Evolutionary conservation across 495 filamentous ascomycete genomes (phyloP).

Genomic region (Xylaria curta): DNA sequence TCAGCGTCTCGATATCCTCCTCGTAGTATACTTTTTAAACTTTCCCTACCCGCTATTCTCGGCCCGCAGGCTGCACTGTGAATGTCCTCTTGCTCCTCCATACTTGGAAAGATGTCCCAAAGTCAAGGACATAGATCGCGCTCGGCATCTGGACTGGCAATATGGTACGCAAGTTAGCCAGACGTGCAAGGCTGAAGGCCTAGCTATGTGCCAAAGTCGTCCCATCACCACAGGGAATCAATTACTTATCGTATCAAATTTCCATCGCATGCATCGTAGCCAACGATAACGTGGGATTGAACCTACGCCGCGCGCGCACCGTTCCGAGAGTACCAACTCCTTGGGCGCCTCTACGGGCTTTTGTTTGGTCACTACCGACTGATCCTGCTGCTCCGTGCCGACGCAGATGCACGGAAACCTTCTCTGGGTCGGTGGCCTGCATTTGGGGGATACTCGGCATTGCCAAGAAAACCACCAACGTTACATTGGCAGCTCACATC

Average conservation of each 20-base stretch:
- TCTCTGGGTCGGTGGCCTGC: constrained; percentile 18
- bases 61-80: background rate
- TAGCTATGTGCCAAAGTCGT: background rate
- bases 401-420: constrained; percentile 18
- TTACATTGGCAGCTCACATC: constrained; percentile 9
- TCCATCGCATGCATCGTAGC: background rate
- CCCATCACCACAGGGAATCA: background rate
- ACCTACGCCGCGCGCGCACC: background rate
- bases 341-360: constrained; percentile 2
- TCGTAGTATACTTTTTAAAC: background rate
- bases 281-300: background rate
- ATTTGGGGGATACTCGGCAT: constrained; percentile 4
- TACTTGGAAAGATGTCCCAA: background rate
- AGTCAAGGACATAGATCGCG: too few relatives aligned
- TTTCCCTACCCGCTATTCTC: background rate
- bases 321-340: background rate
- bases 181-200: too few relatives aligned
- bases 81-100: background rate
- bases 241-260: background rate
- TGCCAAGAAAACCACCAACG: constrained; percentile 5
- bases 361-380: constrained; percentile 1
- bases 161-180: too few relatives aligned
- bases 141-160: too few relatives aligned
- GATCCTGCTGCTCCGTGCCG: constrained; percentile 10
- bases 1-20: background rate